Conservation (phyloP, 495 filamentous ascomycete genomes). For the Penicillium crystallinum region DNA sequence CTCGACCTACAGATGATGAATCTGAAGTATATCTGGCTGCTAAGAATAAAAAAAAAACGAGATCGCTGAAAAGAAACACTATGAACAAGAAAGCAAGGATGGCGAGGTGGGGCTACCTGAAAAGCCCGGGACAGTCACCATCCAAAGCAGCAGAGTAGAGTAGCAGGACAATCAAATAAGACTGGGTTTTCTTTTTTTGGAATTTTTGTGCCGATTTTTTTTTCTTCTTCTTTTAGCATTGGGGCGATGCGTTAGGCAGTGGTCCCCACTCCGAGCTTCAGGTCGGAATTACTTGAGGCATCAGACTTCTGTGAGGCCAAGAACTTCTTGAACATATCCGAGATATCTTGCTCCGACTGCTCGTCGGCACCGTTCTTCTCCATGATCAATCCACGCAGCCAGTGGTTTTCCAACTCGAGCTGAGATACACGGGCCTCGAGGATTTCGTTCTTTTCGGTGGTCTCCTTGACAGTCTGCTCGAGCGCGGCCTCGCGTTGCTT, state of each 20-base stretch:
- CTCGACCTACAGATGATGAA: not conserved
- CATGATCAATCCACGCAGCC: slow-evolving; percentile 87
- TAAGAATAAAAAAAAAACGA: not conserved
- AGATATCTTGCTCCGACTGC: slow-evolving; percentile 41
- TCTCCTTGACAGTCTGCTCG: slow-evolving; percentile 84
- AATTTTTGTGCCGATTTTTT: slow-evolving; percentile 6
- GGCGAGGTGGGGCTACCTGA: not conserved
- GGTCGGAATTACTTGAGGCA: slow-evolving; percentile 29
- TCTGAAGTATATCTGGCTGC: slow-evolving; percentile 1
- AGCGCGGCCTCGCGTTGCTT: slow-evolving; percentile 95
- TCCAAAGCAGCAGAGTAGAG: slow-evolving; percentile 4
- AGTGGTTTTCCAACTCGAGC: slow-evolving; percentile 92
- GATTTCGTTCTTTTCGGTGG: slow-evolving; percentile 71
- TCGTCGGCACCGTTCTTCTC: slow-evolving; percentile 71
- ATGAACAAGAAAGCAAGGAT: slow-evolving; percentile 5
- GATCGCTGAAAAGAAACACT: slow-evolving; percentile 4
- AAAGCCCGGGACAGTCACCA: slow-evolving; percentile 3
- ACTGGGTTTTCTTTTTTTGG: slow-evolving; percentile 8
- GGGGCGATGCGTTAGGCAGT: slow-evolving; percentile 12
- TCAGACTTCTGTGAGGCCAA: slow-evolving; percentile 38
- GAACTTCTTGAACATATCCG: slow-evolving; percentile 47
- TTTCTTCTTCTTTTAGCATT: slow-evolving; percentile 7
- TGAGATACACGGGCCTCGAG: slow-evolving; percentile 79
- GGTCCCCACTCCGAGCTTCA: slow-evolving; percentile 40
- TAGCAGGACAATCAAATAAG: slow-evolving; percentile 3